These are phyloP conservation scores for Russula vinacea DNA, from an alignment of 768 basidiomycete species.

Conservation along the genomic window DNA sequence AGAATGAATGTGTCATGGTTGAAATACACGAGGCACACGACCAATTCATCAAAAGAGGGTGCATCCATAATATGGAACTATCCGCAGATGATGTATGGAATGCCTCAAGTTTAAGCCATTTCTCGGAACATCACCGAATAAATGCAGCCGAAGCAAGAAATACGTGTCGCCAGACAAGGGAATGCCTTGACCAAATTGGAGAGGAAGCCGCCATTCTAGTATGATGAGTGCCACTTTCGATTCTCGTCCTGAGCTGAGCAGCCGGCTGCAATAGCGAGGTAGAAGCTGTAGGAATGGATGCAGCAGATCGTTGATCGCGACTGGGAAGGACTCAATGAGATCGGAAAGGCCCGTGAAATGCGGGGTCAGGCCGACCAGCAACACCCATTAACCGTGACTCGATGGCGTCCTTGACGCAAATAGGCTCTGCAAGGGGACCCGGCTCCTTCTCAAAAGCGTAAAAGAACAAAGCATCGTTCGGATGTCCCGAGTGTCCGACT, in stretches of 20 bases:
- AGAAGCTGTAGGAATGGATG: background rate
- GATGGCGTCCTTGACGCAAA: background rate
- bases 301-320: conserved; percentile 51
- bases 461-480: conserved; percentile 42
- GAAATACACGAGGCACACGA: too few relatives aligned
- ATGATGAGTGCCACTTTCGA: too few relatives aligned
- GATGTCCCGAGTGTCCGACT: conserved; percentile 36
- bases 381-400: too few relatives aligned
- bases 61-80: conserved; percentile 48
- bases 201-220: conserved; percentile 48
- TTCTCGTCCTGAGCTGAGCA: too few relatives aligned
- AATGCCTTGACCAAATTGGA: conserved; percentile 71
- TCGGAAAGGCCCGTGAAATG: too few relatives aligned
- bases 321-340: conserved; percentile 43
- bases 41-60: too few relatives aligned
- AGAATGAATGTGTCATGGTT: too few relatives aligned
- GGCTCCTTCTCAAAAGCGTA: conserved; percentile 39
- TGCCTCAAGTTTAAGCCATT: conserved; percentile 33
- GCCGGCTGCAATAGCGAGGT: conserved; percentile 4
- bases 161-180: conserved; percentile 45
- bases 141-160: background rate
- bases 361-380: background rate
- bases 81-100: too few relatives aligned
- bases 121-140: background rate
- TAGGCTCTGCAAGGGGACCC: conserved; percentile 33